A percentile compares a stretch with the other conserved stretches of the same genome.
These are phyloP conservation scores for Camellia sinensis DNA, from an alignment of 148 eudicot species.

Conservation along the genomic window DNA sequence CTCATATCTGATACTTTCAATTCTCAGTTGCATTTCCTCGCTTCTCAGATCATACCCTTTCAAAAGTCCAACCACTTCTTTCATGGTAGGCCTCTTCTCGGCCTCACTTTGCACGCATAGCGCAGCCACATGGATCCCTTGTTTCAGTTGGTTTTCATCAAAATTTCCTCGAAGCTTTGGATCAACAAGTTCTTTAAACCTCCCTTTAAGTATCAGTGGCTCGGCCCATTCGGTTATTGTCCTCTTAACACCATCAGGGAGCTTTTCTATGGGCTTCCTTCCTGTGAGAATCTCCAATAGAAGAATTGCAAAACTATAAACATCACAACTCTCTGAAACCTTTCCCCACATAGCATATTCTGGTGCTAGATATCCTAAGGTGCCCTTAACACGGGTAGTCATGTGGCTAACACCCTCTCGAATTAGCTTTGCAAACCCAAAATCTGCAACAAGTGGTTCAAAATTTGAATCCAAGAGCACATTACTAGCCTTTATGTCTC, in stretches of 20 bases:
- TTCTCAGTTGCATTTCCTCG: conserved; percentile 17
- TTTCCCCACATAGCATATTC: conserved; percentile 63
- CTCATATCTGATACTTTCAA: conserved; percentile 31
- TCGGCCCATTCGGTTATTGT: conserved; percentile 59
- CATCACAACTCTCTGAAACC: conserved; percentile 53
- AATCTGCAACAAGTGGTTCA: conserved; percentile 50
- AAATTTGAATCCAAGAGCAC: conserved; percentile 48
- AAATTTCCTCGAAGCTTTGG: conserved; percentile 42
- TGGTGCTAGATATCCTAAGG: conserved; percentile 50
- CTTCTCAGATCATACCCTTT: conserved; percentile 31
- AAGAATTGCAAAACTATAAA: conserved; percentile 51
- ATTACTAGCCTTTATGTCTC: conserved; percentile 54
- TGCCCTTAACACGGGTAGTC: conserved; percentile 64
- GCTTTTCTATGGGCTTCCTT: conserved; percentile 46
- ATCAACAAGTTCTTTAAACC: conserved; percentile 40
- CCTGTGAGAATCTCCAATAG: conserved; percentile 43
- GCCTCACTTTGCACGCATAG: conserved; percentile 46
- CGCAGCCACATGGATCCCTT: conserved; percentile 30
- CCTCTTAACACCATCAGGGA: conserved; percentile 37
- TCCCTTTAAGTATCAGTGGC: conserved; percentile 33
- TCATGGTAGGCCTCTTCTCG: conserved; percentile 49
- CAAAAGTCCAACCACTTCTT: conserved; percentile 38
- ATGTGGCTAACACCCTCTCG: conserved; percentile 55
- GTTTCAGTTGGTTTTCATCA: conserved; percentile 35
- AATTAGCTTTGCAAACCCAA: conserved; percentile 52